Conservation (phyloP, 192 early-diverging fungal species). For the Gamsiella multidivaricata region DNA sequence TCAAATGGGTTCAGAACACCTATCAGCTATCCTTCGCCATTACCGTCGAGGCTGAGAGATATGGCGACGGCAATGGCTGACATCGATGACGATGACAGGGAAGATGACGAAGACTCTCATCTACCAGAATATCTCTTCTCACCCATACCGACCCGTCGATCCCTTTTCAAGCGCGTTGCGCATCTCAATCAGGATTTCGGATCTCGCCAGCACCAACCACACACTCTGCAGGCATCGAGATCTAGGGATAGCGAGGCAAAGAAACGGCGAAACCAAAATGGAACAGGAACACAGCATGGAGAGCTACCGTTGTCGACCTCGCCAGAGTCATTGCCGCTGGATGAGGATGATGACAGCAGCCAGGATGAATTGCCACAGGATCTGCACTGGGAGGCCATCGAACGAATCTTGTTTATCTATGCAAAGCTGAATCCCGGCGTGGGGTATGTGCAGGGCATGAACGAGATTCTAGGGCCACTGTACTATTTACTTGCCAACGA, state of each 20-base stretch:
- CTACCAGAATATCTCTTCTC: conserved; percentile 45
- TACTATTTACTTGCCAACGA: conserved; percentile 82
- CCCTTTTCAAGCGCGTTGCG: conserved; percentile 72
- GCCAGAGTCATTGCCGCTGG: not conserved
- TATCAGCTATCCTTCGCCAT: conserved; percentile 23
- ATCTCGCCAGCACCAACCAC: conserved; percentile 57
- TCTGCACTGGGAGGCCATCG: conserved; percentile 83
- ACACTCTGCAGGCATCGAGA: conserved; percentile 21
- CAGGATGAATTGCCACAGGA: conserved; percentile 58
- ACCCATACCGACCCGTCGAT: conserved; percentile 60
- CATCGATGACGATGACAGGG: not conserved
- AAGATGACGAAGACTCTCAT: conserved; percentile 5
- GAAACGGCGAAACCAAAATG: not conserved
- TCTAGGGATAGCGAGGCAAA: conserved; percentile 35
- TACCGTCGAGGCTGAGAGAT: conserved; percentile 21
- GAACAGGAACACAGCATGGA: not conserved
- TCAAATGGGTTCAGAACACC: conserved; percentile 17
- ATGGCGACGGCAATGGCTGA: not conserved
- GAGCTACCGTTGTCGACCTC: conserved; percentile 20
- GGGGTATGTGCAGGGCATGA: conserved; percentile 92
- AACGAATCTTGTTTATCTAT: conserved; percentile 82
- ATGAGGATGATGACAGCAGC: conserved; percentile 6
- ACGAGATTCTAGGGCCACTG: conserved; percentile 82
- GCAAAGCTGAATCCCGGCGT: conserved; percentile 84
- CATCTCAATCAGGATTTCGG: conserved; percentile 74